These are phyloP conservation scores for Trichoderma reesei DNA, from an alignment of 495 filamentous ascomycete genomes.

Conservation along the genomic window DNA sequence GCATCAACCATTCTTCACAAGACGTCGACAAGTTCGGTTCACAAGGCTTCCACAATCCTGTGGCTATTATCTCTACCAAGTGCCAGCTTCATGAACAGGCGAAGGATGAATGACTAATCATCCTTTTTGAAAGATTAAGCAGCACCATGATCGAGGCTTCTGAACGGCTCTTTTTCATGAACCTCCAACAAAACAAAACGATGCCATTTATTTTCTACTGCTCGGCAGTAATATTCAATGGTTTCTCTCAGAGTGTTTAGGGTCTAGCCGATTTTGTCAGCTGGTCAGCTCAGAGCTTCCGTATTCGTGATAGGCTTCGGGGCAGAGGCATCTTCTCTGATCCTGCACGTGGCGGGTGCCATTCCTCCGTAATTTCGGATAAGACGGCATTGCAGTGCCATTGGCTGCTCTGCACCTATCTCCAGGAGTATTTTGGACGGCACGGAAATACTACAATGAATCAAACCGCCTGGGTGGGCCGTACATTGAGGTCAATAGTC, in stretches of 20 bases:
- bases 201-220: not conserved
- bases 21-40: not conserved
- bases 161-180: too few species aligned
- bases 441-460: not conserved
- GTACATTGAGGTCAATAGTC: too few species aligned
- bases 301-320: not conserved
- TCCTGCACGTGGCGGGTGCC: not conserved
- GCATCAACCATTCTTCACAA: not conserved
- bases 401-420: not conserved
- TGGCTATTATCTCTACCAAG: too few species aligned
- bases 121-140: too few species aligned
- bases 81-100: too few species aligned
- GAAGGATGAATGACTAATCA: too few species aligned
- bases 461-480: not conserved
- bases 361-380: constrained; percentile 5
- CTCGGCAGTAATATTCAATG: not conserved
- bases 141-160: too few species aligned
- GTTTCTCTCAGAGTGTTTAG: not conserved
- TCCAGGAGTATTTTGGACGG: not conserved
- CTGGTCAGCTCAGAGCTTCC: not conserved
- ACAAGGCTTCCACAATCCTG: too few species aligned
- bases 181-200: not conserved
- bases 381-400: not conserved
- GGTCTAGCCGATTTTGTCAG: not conserved
- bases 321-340: not conserved